phyloP scores from a whole-genome alignment of 495 filamentous ascomycete species.

The Jackrogersella multiformis region DNA sequence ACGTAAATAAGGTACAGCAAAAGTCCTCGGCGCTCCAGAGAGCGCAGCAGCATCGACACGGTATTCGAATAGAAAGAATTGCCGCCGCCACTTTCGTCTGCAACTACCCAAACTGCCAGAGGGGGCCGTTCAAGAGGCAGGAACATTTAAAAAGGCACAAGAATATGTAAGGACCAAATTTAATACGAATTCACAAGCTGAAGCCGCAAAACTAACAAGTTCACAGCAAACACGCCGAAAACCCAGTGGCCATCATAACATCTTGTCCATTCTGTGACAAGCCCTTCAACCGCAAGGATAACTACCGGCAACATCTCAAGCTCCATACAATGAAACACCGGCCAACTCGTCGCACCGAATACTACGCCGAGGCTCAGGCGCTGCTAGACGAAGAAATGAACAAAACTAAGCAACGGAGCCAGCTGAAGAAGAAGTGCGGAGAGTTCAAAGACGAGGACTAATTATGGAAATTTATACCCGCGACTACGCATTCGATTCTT shows the following conservation, averaged over 20 bases:
- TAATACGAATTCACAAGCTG: not conserved
- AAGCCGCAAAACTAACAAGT: slow-evolving; percentile 9
- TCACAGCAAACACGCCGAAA: slow-evolving; percentile 33
- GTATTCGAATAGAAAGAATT: slow-evolving; percentile 38
- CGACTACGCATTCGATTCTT: not conserved
- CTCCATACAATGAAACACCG: slow-evolving; percentile 48
- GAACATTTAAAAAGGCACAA: slow-evolving; percentile 74
- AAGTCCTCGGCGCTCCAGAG: slow-evolving; percentile 49
- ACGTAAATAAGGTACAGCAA: slow-evolving; percentile 44
- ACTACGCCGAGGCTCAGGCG: slow-evolving; percentile 39
- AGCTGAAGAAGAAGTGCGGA: slow-evolving; percentile 24
- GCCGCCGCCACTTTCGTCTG: slow-evolving; percentile 44
- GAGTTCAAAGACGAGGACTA: slow-evolving; percentile 27
- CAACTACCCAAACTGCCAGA: slow-evolving; percentile 47
- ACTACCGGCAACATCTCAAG: slow-evolving; percentile 50
- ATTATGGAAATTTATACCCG: slow-evolving; percentile 7
- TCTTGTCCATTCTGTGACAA: slow-evolving; percentile 46
- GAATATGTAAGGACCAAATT: slow-evolving; percentile 53
- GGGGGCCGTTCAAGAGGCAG: slow-evolving; percentile 65
- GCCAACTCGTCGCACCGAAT: slow-evolving; percentile 44
- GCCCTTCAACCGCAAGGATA: slow-evolving; percentile 48
- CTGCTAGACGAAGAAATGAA: slow-evolving; percentile 41
- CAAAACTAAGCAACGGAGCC: slow-evolving; percentile 43
- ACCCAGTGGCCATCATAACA: slow-evolving; percentile 24
- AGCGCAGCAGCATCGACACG: slow-evolving; percentile 36